Conservation (phyloP, 306 rosid genomes). For the Quercus aquifolioides region DNA sequence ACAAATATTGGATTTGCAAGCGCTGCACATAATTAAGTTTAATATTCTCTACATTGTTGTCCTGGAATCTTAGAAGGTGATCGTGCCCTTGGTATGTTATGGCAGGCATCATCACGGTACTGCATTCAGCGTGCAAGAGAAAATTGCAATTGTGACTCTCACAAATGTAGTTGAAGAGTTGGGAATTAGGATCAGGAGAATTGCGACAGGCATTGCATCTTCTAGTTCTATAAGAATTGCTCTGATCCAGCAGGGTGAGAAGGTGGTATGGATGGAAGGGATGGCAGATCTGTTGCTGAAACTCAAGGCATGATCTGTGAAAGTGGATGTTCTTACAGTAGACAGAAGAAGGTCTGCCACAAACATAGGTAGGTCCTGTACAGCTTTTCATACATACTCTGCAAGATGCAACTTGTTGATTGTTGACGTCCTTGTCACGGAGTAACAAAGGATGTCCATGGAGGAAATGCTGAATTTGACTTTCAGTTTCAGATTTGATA, state of each 20-base stretch:
- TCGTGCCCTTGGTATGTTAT: neutral
- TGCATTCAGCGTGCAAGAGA: neutral
- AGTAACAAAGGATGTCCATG: neutral
- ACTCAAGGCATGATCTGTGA: neutral
- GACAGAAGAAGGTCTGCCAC: neutral
- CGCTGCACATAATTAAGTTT: no score
- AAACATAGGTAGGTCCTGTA: neutral
- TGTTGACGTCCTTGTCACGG: rapidly evolving
- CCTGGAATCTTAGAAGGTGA: neutral
- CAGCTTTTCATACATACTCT: neutral
- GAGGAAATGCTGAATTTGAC: neutral
- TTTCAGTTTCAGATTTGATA: no score
- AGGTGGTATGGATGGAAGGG: neutral
- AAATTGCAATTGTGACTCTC: neutral
- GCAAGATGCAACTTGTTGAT: no score
- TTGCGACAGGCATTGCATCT: no score
- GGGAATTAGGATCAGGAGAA: no score
- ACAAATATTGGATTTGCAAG: neutral
- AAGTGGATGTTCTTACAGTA: neutral
- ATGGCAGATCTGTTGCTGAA: neutral
- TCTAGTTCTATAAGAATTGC: no score
- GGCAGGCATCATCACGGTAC: neutral
- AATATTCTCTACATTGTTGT: neutral
- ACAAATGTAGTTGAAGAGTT: no score
- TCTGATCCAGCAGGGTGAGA: neutral